Conservation (phyloP, 345 rosid genomes). For the Syzygium grande region DNA sequence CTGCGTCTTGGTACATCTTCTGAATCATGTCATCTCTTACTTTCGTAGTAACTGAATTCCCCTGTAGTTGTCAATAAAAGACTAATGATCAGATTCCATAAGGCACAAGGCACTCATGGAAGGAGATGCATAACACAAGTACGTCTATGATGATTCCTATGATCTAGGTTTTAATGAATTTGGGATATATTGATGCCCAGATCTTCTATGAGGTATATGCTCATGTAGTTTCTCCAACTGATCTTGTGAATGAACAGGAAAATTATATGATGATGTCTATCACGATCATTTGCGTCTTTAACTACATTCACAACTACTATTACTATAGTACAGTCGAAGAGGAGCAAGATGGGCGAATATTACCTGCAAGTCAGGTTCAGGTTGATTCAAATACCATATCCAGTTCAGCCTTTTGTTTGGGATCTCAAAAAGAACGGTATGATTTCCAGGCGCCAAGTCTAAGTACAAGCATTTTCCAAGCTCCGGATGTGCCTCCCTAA, state of each 20-base stretch:
- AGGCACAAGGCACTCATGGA: not conserved
- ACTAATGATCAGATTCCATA: not conserved
- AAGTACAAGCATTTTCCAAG: slow-evolving; percentile 61
- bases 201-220: not conserved
- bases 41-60: slow-evolving; percentile 53
- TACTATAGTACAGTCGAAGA: not conserved
- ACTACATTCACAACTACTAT: not conserved
- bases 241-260: not conserved
- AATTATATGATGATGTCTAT: not conserved
- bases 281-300: not conserved
- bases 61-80: slow-evolving; percentile 14
- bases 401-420: slow-evolving; percentile 50
- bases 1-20: slow-evolving; percentile 50
- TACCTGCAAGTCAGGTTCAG: slow-evolving; percentile 62
- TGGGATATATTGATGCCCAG: not conserved
- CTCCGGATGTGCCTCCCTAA: slow-evolving; percentile 40
- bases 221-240: not conserved
- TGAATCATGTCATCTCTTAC: slow-evolving; percentile 41
- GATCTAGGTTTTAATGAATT: not conserved
- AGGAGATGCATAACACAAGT: not conserved
- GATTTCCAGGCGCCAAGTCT: slow-evolving; percentile 34
- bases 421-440: slow-evolving; percentile 51
- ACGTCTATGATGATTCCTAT: not conserved
- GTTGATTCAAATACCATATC: slow-evolving; percentile 71
- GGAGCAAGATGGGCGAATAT: not conserved